Conservation (phyloP, 495 filamentous ascomycete species). For the Rhizodiscina lignyota region DNA sequence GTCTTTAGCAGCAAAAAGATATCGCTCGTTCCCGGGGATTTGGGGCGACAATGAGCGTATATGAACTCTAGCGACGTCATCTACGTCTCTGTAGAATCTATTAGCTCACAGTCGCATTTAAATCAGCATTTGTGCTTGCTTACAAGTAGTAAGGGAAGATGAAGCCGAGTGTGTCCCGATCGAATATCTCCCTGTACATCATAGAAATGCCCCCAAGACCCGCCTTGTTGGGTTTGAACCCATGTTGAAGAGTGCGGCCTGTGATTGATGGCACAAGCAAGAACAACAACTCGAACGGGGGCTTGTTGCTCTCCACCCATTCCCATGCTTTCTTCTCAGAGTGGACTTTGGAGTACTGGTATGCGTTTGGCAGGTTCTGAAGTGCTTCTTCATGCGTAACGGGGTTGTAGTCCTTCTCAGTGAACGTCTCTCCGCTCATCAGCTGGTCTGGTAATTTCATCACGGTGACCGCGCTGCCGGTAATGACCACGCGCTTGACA, state of each 20-base stretch:
- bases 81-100: too few relatives aligned
- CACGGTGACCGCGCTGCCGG: conserved; percentile 3
- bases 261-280: conserved; percentile 1
- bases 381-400: background rate
- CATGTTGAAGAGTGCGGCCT: conserved; percentile 3
- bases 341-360: conserved; percentile 6
- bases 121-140: too few relatives aligned
- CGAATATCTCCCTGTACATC: too few relatives aligned
- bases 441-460: background rate
- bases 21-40: conserved; percentile 5
- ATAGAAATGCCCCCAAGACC: too few relatives aligned
- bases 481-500: conserved; percentile 6
- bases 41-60: conserved; percentile 1
- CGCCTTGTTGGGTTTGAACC: conserved; percentile 2
- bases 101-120: too few relatives aligned
- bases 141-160: too few relatives aligned
- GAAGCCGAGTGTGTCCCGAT: too few relatives aligned
- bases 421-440: background rate
- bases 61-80: conserved; percentile 5
- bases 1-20: conserved; percentile 1
- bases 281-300: conserved; percentile 4
- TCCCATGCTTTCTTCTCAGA: conserved; percentile 7
- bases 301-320: conserved; percentile 7
- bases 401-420: conserved; percentile 2
- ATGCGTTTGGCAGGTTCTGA: background rate